A percentile compares a stretch with the other conserved stretches of the same genome.
phyloP scores from a whole-genome alignment of 2,329 filamentous ascomycete genomes.

The Chrysosporium keratinophilum region DNA sequence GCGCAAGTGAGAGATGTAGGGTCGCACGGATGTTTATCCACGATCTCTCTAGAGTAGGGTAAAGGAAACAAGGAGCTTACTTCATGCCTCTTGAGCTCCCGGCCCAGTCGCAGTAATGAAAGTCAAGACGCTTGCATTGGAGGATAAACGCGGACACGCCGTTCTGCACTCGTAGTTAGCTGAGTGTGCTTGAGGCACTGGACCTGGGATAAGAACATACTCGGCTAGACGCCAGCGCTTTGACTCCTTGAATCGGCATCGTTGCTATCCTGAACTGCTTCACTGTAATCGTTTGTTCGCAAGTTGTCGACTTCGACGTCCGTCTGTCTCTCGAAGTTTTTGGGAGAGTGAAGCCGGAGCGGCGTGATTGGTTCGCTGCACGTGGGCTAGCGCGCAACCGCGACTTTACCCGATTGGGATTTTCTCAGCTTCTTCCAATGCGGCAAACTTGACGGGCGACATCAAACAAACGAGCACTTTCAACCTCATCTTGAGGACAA shows the following conservation, averaged over 20 bases:
- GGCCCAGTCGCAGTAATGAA: constrained; percentile 95
- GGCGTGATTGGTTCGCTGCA: constrained; percentile 21
- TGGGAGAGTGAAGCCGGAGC: constrained; percentile 4
- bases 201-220: constrained; percentile 33
- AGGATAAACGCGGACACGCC: constrained; percentile 94
- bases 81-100: constrained; percentile 94
- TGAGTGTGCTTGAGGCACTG: background rate
- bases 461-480: background rate
- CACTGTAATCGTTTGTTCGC: background rate
- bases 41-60: constrained; percentile 1
- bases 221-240: constrained; percentile 46
- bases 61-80: constrained; percentile 41
- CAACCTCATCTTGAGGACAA: background rate
- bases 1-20: background rate
- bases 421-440: background rate
- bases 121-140: constrained; percentile 89
- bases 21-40: background rate
- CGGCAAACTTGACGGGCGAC: background rate
- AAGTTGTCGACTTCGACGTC: background rate
- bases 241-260: constrained; percentile 42
- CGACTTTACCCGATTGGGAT: constrained; percentile 8
- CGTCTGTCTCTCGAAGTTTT: background rate
- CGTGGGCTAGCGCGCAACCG: constrained; percentile 5
- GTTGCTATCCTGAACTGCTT: constrained; percentile 11
- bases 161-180: constrained; percentile 51